Percentiles rank a stretch among this genome's conserved stretches.
phyloP scores from a whole-genome alignment of 2,329 filamentous ascomycete species.

The Pseudogymnoascus sp. region DNA sequence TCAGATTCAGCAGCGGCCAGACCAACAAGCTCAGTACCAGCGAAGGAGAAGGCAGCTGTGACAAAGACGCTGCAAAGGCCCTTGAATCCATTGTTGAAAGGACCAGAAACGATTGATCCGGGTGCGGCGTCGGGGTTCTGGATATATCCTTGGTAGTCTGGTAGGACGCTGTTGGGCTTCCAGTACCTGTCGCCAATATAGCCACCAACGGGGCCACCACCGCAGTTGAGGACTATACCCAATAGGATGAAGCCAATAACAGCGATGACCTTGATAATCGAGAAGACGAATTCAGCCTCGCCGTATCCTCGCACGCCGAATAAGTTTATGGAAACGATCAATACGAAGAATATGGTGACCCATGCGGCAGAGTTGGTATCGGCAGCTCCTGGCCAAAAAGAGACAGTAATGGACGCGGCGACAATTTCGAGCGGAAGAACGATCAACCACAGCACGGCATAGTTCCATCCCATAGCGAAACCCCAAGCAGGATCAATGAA shows the following conservation, averaged over 20 bases:
- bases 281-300: conserved; percentile 83
- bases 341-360: conserved; percentile 70
- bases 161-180: conserved; percentile 34
- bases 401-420: conserved; percentile 74
- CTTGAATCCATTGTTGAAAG: conserved; percentile 77
- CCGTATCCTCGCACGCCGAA: conserved; percentile 86
- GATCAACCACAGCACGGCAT: conserved; percentile 81
- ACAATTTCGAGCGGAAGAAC: conserved; percentile 81
- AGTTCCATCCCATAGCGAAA: conserved; percentile 94
- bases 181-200: conserved; percentile 79
- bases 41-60: conserved; percentile 68
- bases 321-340: conserved; percentile 76
- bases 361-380: conserved; percentile 62
- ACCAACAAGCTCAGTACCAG: conserved; percentile 69
- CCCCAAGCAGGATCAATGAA: conserved; percentile 93
- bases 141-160: conserved; percentile 44
- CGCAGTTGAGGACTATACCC: conserved; percentile 78
- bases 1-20: conserved; percentile 70
- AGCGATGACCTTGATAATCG: conserved; percentile 76
- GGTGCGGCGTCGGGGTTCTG: conserved; percentile 38
- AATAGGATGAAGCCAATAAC: conserved; percentile 75
- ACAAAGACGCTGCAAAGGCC: conserved; percentile 74
- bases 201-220: conserved; percentile 62
- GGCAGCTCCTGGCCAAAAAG: conserved; percentile 63
- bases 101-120: conserved; percentile 62